These are phyloP conservation scores for Cercospora zeae-maydis DNA, from an alignment of 2,329 filamentous ascomycete genomes.

Conservation along the genomic window DNA sequence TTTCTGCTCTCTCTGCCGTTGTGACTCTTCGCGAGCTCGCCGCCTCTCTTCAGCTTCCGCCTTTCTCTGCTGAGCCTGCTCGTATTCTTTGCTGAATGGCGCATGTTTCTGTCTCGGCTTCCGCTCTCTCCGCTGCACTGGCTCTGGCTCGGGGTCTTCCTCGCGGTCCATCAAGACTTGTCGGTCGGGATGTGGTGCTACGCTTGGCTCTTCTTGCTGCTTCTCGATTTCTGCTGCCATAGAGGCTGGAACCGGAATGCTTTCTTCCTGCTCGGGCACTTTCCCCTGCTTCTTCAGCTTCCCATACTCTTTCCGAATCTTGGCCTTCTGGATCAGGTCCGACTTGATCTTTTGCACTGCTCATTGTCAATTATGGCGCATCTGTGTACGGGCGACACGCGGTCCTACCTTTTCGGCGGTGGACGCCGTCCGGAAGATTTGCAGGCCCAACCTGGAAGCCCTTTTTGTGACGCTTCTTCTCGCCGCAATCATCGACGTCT, in stretches of 20 bases:
- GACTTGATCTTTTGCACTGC: conserved; percentile 84
- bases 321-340: conserved; percentile 84
- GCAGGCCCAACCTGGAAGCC: conserved; percentile 85
- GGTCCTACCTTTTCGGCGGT: conserved; percentile 65
- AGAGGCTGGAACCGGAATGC: conserved; percentile 33
- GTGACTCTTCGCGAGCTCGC: conserved; percentile 60
- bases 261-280: conserved; percentile 27
- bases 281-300: conserved; percentile 68
- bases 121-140: conserved; percentile 5
- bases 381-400: not conserved
- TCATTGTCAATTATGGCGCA: conserved; percentile 2
- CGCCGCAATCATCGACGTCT: conserved; percentile 17
- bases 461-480: conserved; percentile 53
- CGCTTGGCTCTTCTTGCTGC: conserved; percentile 34
- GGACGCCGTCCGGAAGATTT: conserved; percentile 85
- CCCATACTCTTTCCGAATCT: conserved; percentile 86
- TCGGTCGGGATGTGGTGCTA: conserved; percentile 47
- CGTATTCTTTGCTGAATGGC: conserved; percentile 45
- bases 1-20: conserved; percentile 53
- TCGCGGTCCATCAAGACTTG: conserved; percentile 33
- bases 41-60: conserved; percentile 62
- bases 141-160: conserved; percentile 17
- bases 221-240: conserved; percentile 26
- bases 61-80: conserved; percentile 51
- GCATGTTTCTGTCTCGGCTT: conserved; percentile 41